phyloP scores from a whole-genome alignment of 257 asterid genomes.

The Paulownia fortunei region DNA sequence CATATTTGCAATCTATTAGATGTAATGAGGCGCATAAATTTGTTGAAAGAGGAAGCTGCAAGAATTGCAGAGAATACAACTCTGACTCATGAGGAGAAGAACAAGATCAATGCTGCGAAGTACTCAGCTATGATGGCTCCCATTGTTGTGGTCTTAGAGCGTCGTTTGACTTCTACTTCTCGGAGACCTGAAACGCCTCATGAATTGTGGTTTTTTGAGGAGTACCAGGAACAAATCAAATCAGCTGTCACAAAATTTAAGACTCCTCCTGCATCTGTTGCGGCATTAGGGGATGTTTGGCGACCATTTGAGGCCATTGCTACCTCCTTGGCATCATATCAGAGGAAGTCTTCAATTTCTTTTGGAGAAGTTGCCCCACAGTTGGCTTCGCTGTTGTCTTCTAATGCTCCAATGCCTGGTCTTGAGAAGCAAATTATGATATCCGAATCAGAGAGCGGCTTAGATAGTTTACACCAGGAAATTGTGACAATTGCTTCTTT shows the following conservation, averaged over 20 bases:
- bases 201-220: constrained; percentile 83
- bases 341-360: constrained; percentile 86
- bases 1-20: constrained; percentile 50
- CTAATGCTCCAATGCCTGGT: constrained; percentile 99
- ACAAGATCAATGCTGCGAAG: constrained; percentile 92
- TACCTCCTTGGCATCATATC: constrained; percentile 89
- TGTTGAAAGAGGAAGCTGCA: constrained; percentile 96
- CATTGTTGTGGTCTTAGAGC: constrained; percentile 88
- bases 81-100: constrained; percentile 85
- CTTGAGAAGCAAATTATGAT: constrained; percentile 80
- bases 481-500: constrained; percentile 82
- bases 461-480: constrained; percentile 56
- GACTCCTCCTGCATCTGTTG: constrained; percentile 87
- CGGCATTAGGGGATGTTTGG: constrained; percentile 93
- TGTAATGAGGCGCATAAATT: constrained; percentile 93
- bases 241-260: constrained; percentile 80
- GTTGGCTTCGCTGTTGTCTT: constrained; percentile 71
- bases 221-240: constrained; percentile 75
- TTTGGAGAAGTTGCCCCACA: constrained; percentile 96
- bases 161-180: constrained; percentile 93
- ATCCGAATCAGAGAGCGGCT: constrained; percentile 60
- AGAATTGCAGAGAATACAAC: constrained; percentile 83
- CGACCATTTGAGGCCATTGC: constrained; percentile 89
- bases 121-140: constrained; percentile 99
- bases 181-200: constrained; percentile 96